Evolutionary conservation across 129 eudicot genomes (phyloP).

Genomic region (Ambrosia artemisiifolia): DNA sequence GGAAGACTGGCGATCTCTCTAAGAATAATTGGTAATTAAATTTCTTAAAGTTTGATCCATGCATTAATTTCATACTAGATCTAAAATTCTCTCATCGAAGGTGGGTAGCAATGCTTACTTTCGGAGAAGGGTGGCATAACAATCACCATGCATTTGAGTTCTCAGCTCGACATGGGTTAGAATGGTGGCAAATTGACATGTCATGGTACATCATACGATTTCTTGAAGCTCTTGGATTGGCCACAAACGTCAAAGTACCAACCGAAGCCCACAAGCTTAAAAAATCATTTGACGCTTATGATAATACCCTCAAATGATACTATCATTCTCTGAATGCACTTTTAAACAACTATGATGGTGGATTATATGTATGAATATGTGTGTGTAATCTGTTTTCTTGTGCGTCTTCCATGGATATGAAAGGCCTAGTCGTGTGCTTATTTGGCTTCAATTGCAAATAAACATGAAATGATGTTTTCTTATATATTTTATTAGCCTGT

Average conservation of each 20-base stretch:
- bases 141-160: slow-evolving; percentile 72
- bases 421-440: slow-evolving; percentile 15
- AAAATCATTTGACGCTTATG: slow-evolving; percentile 7
- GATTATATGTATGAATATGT: slow-evolving; percentile 24
- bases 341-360: background rate
- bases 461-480: slow-evolving; percentile 9
- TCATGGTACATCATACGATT: slow-evolving; percentile 59
- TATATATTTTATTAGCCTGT: background rate
- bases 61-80: background rate
- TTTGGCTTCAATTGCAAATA: slow-evolving; percentile 22
- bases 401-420: background rate
- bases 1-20: no score
- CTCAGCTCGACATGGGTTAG: slow-evolving; percentile 56
- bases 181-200: slow-evolving; percentile 27
- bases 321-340: slow-evolving; percentile 9
- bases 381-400: slow-evolving; percentile 15
- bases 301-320: slow-evolving; percentile 1
- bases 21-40: background rate
- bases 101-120: slow-evolving; percentile 56
- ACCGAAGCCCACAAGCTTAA: slow-evolving; percentile 43
- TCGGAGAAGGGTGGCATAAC: slow-evolving; percentile 62
- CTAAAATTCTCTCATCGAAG: slow-evolving; percentile 15
- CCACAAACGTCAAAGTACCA: slow-evolving; percentile 63
- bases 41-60: background rate
- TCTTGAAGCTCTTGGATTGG: slow-evolving; percentile 55